Conservation (phyloP, 2,329 filamentous ascomycete species). For the Madurella fahalii region DNA sequence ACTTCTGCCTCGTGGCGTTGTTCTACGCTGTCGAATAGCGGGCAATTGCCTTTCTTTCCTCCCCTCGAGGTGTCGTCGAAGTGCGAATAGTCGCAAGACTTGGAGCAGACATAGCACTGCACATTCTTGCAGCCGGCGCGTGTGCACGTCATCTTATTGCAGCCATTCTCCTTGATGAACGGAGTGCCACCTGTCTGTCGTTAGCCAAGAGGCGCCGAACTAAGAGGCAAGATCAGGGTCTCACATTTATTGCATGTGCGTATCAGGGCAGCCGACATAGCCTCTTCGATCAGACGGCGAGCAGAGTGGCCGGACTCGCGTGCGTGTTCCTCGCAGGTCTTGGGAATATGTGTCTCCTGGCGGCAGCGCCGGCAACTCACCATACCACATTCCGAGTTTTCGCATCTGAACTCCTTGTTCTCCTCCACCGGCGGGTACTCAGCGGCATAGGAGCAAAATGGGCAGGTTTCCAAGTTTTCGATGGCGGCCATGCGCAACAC, state of each 20-base stretch:
- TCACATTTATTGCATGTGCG: slow-evolving; percentile 66
- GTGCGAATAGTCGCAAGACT: slow-evolving; percentile 63
- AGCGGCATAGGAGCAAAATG: slow-evolving; percentile 77
- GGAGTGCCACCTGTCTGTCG: slow-evolving; percentile 52
- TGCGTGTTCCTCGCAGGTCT: slow-evolving; percentile 64
- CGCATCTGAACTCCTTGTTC: slow-evolving; percentile 71
- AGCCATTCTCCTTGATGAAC: slow-evolving; percentile 74
- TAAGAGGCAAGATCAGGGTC: slow-evolving; percentile 2
- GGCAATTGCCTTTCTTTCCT: slow-evolving; percentile 54
- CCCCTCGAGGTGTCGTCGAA: slow-evolving; percentile 55
- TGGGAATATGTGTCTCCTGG: slow-evolving; percentile 65
- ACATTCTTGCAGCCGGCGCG: slow-evolving; percentile 47
- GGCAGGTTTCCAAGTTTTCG: slow-evolving; percentile 69
- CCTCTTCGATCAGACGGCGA: slow-evolving; percentile 72
- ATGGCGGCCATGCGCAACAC: slow-evolving; percentile 66
- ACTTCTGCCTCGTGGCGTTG: slow-evolving; percentile 61
- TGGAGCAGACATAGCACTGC: slow-evolving; percentile 69
- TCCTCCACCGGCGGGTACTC: slow-evolving; percentile 64
- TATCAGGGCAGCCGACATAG: slow-evolving; percentile 76
- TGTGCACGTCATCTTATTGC: slow-evolving; percentile 78
- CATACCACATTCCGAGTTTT: slow-evolving; percentile 59
- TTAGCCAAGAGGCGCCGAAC: slow-evolving; percentile 15
- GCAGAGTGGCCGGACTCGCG: slow-evolving; percentile 56
- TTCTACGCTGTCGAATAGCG: slow-evolving; percentile 61
- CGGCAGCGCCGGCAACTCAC: slow-evolving; percentile 67